Percentiles rank a stretch among this genome's conserved stretches.
Conservation (phyloP, 805 yeast species). For the Pichia exigua region DNA sequence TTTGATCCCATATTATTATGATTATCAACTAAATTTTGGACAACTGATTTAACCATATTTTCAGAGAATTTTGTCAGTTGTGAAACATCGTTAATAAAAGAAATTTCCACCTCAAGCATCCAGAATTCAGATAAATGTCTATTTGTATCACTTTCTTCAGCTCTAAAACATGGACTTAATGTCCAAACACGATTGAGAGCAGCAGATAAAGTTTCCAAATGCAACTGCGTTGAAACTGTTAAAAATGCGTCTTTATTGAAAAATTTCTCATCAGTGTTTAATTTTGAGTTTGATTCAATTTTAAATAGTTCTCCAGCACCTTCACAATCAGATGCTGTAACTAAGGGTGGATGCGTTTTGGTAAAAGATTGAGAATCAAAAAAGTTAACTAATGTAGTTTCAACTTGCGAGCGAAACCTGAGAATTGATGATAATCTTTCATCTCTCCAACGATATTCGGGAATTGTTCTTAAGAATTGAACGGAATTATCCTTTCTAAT, state of each 20-base stretch:
- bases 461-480: conserved; percentile 62
- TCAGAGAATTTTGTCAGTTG: conserved; percentile 65
- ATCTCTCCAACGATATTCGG: conserved; percentile 72
- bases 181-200: conserved; percentile 83
- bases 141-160: conserved; percentile 85
- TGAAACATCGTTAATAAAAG: conserved; percentile 49
- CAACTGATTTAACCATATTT: conserved; percentile 53
- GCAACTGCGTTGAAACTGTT: conserved; percentile 90
- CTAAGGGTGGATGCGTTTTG: conserved; percentile 78
- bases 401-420: conserved; percentile 65
- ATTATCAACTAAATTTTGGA: conserved; percentile 24
- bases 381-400: conserved; percentile 43
- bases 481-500: conserved; percentile 71
- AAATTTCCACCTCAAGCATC: conserved; percentile 93
- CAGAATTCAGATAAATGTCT: conserved; percentile 92
- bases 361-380: conserved; percentile 48
- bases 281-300: conserved; percentile 32
- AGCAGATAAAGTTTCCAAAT: conserved; percentile 70
- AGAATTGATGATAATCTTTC: conserved; percentile 55
- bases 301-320: conserved; percentile 92
- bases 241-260: conserved; percentile 63
- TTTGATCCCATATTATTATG: conserved; percentile 26
- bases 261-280: conserved; percentile 30
- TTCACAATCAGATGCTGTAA: conserved; percentile 90
- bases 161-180: conserved; percentile 85